phyloP scores from a whole-genome alignment of 2,329 filamentous ascomycete genomes.

The Colletotrichum sp. region DNA sequence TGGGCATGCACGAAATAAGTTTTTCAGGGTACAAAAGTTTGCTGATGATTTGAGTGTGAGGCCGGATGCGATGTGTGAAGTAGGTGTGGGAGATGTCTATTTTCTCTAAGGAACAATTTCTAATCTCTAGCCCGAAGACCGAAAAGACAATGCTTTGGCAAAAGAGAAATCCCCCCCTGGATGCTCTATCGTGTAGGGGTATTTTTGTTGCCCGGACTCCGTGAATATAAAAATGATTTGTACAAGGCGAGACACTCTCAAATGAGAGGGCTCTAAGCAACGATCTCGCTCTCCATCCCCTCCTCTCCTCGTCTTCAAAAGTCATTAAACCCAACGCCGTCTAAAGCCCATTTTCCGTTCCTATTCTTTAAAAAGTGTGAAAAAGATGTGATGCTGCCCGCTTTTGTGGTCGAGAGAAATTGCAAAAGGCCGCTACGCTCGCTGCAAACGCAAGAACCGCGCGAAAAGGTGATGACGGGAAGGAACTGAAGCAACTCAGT shows the following conservation, averaged over 20 bases:
- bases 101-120: background rate
- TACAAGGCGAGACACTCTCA: background rate
- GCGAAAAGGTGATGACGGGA: background rate
- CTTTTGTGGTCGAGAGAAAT: background rate
- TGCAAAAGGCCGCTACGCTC: background rate
- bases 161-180: background rate
- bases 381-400: constrained; percentile 6
- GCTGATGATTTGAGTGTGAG: background rate
- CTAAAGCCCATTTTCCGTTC: background rate
- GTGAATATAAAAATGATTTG: background rate
- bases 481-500: background rate
- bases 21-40: background rate
- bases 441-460: background rate
- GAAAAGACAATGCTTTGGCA: background rate
- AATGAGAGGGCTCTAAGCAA: background rate
- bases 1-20: background rate
- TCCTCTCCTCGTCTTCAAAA: background rate
- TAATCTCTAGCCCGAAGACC: background rate
- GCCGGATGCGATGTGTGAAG: background rate
- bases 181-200: constrained; percentile 17
- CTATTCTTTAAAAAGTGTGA: background rate
- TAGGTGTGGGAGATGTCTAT: constrained; percentile 1
- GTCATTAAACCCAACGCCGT: constrained; percentile 4
- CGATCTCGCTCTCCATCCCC: background rate
- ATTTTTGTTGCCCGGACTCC: constrained; percentile 7